Evolutionary conservation across 306 rosid genomes (phyloP).

Genomic region (Astragalus glycyphyllos): DNA sequence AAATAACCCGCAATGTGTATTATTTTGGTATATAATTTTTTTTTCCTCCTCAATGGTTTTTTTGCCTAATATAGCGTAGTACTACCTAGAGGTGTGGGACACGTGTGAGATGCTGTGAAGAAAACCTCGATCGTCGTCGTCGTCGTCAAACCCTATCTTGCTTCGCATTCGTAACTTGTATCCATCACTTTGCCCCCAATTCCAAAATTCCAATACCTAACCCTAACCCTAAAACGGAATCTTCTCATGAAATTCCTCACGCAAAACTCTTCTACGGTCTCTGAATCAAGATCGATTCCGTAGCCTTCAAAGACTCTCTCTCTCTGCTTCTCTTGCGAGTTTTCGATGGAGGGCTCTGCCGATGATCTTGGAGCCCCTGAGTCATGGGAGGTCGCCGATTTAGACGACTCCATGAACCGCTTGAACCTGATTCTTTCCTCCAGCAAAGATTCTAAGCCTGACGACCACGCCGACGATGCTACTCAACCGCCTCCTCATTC

Average conservation of each 20-base stretch:
- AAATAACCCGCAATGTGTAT: too few relatives aligned
- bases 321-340: conserved; percentile 15
- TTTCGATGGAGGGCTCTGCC: conserved; percentile 87
- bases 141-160: conserved; percentile 56
- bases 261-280: conserved; percentile 41
- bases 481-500: conserved; percentile 27
- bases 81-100: conserved; percentile 29
- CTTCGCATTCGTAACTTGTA: conserved; percentile 28
- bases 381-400: conserved; percentile 93
- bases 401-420: conserved; percentile 83
- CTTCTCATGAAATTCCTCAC: conserved; percentile 55
- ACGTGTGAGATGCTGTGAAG: conserved; percentile 47
- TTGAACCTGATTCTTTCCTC: conserved; percentile 75
- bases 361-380: conserved; percentile 96
- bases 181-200: conserved; percentile 40
- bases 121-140: conserved; percentile 34
- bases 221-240: conserved; percentile 51
- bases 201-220: conserved; percentile 37
- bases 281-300: conserved; percentile 34
- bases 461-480: conserved; percentile 25
- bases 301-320: conserved; percentile 41
- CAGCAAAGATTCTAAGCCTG: conserved; percentile 53
- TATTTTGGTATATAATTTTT: too few relatives aligned
- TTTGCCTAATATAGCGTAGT: not conserved
- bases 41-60: too few relatives aligned